Percentiles rank a stretch among this genome's conserved stretches.
These are phyloP conservation scores for Piper betle DNA, from an alignment of 164 flowering plant species.

Conservation along the genomic window DNA sequence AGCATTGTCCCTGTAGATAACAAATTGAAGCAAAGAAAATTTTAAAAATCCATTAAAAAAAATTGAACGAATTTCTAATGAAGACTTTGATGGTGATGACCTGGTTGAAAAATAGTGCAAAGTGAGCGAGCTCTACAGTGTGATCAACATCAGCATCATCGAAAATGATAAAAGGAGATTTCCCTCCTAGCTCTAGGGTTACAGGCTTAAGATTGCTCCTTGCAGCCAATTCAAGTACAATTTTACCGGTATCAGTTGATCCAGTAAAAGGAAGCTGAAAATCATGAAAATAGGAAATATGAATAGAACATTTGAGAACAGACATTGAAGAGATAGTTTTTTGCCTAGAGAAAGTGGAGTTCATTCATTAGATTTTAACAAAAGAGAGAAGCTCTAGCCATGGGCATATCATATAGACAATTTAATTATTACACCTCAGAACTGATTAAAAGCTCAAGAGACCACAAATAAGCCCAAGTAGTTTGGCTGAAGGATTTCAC, in stretches of 20 bases:
- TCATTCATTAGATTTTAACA: too few species aligned
- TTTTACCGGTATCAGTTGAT: slow-evolving; percentile 61
- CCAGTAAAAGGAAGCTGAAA: slow-evolving; percentile 60
- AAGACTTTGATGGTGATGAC: slow-evolving; percentile 12
- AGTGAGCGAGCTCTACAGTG: slow-evolving; percentile 80
- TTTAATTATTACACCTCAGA: too few species aligned
- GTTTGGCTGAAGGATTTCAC: neutral
- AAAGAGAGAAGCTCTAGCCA: neutral
- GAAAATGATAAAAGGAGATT: slow-evolving; percentile 82
- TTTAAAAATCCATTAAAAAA: too few species aligned
- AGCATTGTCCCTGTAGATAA: slow-evolving; percentile 56
- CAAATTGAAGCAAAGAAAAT: too few species aligned
- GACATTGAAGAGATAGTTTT: neutral
- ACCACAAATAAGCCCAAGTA: neutral
- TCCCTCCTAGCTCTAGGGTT: slow-evolving; percentile 88
- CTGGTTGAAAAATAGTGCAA: slow-evolving; percentile 84
- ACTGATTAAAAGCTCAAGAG: neutral
- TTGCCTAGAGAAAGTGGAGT: neutral
- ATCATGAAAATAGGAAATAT: neutral
- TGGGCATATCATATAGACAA: neutral
- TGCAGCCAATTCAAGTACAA: slow-evolving; percentile 33
- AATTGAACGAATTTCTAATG: neutral
- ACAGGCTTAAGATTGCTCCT: slow-evolving; percentile 32
- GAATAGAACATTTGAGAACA: neutral
- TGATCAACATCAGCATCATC: slow-evolving; percentile 72